Percentiles rank a stretch among this genome's conserved stretches.
Evolutionary conservation across 495 filamentous ascomycete genomes (phyloP).

Genomic region (Astrothelium subdiscretum): DNA sequence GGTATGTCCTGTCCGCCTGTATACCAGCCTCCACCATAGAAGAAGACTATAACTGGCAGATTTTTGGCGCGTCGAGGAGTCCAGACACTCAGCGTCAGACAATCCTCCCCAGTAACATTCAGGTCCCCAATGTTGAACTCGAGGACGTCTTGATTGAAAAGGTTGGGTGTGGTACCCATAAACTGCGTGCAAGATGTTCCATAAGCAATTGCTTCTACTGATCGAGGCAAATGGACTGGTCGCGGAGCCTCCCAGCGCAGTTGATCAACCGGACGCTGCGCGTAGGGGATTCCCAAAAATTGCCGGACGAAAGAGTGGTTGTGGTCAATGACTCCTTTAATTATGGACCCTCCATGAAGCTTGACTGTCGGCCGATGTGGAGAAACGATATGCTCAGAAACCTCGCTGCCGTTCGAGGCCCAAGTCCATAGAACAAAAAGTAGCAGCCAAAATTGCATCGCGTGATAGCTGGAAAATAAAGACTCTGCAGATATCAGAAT

Average conservation of each 20-base stretch:
- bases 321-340: constrained; percentile 27
- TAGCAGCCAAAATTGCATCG: background rate
- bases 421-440: background rate
- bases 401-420: background rate
- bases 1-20: constrained; percentile 33
- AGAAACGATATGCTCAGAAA: background rate
- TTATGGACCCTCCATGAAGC: background rate
- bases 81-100: constrained; percentile 42
- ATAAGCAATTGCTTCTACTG: constrained; percentile 26
- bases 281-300: constrained; percentile 37
- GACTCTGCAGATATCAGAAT: background rate
- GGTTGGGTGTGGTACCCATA: constrained; percentile 5
- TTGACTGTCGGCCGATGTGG: background rate
- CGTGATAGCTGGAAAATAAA: background rate
- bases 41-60: constrained; percentile 37
- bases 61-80: constrained; percentile 23
- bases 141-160: constrained; percentile 6
- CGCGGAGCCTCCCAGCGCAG: constrained; percentile 32
- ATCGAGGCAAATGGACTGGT: constrained; percentile 20
- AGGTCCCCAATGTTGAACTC: constrained; percentile 1
- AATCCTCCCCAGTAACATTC: constrained; percentile 31
- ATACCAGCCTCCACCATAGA: constrained; percentile 35
- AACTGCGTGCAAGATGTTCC: constrained; percentile 32
- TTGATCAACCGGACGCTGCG: constrained; percentile 29
- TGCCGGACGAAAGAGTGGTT: constrained; percentile 29